These are phyloP conservation scores for Trifolium pratense DNA, from an alignment of 306 rosid species.

Conservation along the genomic window DNA sequence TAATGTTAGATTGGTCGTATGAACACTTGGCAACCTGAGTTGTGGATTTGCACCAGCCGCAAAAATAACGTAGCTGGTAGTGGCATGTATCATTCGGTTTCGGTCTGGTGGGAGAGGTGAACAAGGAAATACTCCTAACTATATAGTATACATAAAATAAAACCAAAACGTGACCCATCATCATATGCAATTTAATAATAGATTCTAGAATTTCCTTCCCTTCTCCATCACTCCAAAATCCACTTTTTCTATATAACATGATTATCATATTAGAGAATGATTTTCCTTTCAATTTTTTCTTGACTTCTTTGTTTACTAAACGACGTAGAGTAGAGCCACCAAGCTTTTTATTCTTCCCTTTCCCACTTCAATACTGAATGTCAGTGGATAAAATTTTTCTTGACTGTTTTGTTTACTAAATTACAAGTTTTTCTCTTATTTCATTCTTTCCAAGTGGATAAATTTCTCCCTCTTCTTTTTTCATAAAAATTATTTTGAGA, in stretches of 20 bases:
- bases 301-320: neutral
- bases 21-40: too few relatives aligned
- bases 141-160: too few relatives aligned
- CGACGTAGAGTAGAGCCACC: neutral
- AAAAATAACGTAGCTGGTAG: neutral
- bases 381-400: too few relatives aligned
- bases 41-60: slow-evolving; percentile 13
- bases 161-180: too few relatives aligned
- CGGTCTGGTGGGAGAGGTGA: too few relatives aligned
- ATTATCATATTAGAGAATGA: slow-evolving; percentile 3
- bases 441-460: too few relatives aligned
- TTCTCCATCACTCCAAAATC: neutral
- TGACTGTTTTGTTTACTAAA: too few relatives aligned
- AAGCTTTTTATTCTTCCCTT: neutral
- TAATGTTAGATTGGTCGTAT: too few relatives aligned
- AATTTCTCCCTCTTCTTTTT: too few relatives aligned
- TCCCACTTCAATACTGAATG: neutral
- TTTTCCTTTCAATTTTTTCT: neutral
- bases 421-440: too few relatives aligned
- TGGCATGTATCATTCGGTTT: neutral
- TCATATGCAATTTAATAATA: neutral
- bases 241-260: neutral
- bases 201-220: neutral
- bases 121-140: too few relatives aligned
- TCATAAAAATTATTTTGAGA: too few relatives aligned